phyloP scores from a whole-genome alignment of 139 green algal genomes.

The Spirogloea muscicola region DNA sequence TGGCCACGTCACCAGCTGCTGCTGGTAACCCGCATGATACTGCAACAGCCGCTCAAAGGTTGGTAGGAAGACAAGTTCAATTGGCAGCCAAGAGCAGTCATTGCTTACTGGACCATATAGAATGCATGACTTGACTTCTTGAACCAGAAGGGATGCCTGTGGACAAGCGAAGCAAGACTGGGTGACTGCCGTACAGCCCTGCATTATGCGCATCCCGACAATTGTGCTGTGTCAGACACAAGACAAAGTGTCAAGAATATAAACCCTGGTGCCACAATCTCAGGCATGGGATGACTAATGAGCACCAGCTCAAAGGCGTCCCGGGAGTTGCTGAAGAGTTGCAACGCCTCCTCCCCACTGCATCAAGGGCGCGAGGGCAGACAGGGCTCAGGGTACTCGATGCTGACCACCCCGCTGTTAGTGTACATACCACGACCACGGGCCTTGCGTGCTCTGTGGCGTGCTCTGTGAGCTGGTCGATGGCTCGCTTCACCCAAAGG shows the following conservation, averaged over 20 bases:
- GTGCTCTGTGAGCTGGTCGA: no score
- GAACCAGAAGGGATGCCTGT: no score
- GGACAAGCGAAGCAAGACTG: neutral
- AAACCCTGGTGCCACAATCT: neutral
- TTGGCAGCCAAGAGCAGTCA: neutral
- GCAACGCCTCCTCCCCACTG: conserved; percentile 9
- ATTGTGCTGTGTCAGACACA: neutral
- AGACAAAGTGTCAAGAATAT: neutral
- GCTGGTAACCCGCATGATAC: conserved; percentile 85
- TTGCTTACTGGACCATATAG: neutral
- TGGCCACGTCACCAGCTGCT: conserved; percentile 81
- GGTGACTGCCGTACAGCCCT: neutral
- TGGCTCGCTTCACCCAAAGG: no score
- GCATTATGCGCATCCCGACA: neutral
- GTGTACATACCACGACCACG: no score
- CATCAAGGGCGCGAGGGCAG: neutral
- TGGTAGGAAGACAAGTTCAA: neutral
- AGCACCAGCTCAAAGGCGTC: conserved; percentile 1
- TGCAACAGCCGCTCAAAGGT: conserved; percentile 43
- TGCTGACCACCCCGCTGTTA: neutral
- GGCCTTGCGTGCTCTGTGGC: no score
- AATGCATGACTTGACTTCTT: no score
- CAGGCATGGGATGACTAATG: neutral
- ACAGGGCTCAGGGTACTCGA: neutral
- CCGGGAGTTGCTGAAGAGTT: conserved; percentile 6